These are phyloP conservation scores for Saksenaea vasiformis DNA, from an alignment of 371 early-diverging fungal genomes.

Conservation along the genomic window DNA sequence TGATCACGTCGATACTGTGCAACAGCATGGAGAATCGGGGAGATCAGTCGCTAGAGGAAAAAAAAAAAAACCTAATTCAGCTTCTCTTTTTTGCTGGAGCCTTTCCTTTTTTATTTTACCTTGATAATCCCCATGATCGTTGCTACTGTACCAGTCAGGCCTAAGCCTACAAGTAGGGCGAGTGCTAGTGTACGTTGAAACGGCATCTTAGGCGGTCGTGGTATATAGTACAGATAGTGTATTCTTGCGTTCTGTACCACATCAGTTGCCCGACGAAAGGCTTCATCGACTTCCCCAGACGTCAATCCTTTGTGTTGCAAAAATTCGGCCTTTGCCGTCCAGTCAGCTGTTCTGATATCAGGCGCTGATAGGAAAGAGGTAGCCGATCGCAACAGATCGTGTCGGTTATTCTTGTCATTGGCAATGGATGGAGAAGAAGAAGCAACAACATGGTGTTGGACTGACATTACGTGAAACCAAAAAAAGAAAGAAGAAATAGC, in stretches of 20 bases:
- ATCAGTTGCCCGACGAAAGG: background rate
- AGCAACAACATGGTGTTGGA: background rate
- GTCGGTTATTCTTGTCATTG: background rate
- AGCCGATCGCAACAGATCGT: background rate
- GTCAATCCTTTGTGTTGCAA: background rate
- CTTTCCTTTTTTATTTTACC: background rate
- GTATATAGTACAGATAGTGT: background rate
- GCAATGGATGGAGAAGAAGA: background rate
- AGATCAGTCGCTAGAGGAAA: background rate
- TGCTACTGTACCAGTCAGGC: background rate
- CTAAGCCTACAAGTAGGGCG: background rate
- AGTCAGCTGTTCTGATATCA: background rate
- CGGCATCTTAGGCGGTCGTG: background rate
- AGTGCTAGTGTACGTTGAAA: background rate
- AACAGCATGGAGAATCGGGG: background rate
- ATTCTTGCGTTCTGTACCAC: background rate
- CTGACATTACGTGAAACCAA: background rate
- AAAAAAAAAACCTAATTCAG: background rate
- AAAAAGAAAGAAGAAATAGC: background rate
- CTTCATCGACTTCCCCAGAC: background rate
- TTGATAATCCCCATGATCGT: background rate
- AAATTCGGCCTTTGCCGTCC: background rate
- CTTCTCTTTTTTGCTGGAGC: background rate
- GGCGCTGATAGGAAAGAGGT: background rate
- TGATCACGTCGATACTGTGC: background rate